Evolutionary conservation across 169 alveolate genomes (phyloP).

Genomic region (Eimeria sp.): DNA sequence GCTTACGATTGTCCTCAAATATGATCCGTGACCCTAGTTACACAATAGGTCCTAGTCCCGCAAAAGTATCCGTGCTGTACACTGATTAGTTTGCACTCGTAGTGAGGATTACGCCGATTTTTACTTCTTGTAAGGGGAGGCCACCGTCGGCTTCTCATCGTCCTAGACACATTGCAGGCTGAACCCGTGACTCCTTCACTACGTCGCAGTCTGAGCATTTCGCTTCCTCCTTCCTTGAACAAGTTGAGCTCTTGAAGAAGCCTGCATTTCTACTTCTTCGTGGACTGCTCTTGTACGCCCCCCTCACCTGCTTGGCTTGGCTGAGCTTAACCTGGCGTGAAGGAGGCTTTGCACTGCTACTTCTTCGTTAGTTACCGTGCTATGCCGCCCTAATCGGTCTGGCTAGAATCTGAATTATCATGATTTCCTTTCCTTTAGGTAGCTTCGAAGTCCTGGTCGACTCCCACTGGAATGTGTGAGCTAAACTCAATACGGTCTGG

Average conservation of each 20-base stretch:
- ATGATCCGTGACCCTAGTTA: too few species aligned
- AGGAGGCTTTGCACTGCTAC: background rate
- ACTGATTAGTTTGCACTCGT: background rate
- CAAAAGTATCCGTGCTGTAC: background rate
- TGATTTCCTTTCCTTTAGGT: background rate
- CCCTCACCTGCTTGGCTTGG: background rate
- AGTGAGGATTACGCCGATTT: background rate
- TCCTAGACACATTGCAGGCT: background rate
- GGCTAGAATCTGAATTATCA: background rate
- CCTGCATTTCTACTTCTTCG: background rate
- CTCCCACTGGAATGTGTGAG: background rate
- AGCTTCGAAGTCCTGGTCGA: background rate
- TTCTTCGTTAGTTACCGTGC: background rate
- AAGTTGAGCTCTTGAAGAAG: background rate
- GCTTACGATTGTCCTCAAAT: too few species aligned
- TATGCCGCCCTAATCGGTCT: background rate
- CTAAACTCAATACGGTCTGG: background rate
- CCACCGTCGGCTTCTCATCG: background rate
- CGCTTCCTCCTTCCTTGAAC: background rate
- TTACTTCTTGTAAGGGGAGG: background rate
- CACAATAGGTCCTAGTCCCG: too few species aligned
- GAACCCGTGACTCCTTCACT: background rate
- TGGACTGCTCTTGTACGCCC: background rate
- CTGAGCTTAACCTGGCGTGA: background rate
- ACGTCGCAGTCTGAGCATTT: background rate